Evolutionary conservation across 1,284 basidiomycete species (phyloP), one percentile per base, ranked within the genome.

Genomic region (Fomitopsis palustris): DNA sequence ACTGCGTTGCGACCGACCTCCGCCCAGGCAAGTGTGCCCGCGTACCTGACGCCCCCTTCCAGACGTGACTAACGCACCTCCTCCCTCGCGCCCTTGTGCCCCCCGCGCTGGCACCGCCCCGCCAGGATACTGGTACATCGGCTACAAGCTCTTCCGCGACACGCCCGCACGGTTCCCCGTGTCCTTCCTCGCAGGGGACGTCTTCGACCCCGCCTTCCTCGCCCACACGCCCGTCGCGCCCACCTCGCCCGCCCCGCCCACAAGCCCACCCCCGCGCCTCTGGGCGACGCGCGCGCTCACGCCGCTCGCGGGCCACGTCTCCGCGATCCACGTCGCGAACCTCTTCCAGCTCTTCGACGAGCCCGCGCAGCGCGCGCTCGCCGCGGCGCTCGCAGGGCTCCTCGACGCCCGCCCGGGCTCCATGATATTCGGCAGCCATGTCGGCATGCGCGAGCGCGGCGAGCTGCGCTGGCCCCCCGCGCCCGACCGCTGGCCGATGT

Each of bases 301-400:
- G n/a, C 75, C 76, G 2, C 74, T 84, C 0, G 75, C 73, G 47
- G 77, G 78, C 4, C 74, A 76, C 54, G 67, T 80, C 39, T 76
- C 80, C 10, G 79, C 74, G 14, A 79, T 84, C 33, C 77, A 81
- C 62, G 74, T 77, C 4, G 78, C 78, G 12, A 67, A 76, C 1
- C 76, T 84, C 67, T 84, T 84, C 70, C 81, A 84, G 64, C 72
- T 84, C 25, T 84, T 84, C 69, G 62, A 70, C 55, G 74, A 81
- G 64, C 74, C 74, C 19, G 54, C 72, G 31, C 81, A 84, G 65
- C 53, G 68, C 7, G 55, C 73, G 38, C 69, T 82, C n/a, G 81
- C 77, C 3, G 66, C 66, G 10, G 69, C 66, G 3, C 61, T 82
- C 42, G 77, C 75, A 0, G 66, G 75, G 1, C 69, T 83, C 8